These are phyloP conservation scores for Dovyalis caffra DNA, from an alignment of 345 rosid genomes.

Conservation along the genomic window DNA sequence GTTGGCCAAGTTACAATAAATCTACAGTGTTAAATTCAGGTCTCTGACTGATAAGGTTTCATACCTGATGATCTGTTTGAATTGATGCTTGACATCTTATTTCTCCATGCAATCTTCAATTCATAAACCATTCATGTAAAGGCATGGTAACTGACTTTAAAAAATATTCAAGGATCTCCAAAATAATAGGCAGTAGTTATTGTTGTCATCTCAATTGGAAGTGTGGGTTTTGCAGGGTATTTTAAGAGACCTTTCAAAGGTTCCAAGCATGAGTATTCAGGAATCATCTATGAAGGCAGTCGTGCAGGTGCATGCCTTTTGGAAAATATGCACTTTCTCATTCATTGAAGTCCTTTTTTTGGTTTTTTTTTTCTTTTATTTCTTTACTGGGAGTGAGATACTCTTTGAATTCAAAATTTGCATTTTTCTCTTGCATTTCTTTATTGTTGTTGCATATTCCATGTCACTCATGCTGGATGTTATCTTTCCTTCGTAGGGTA, in stretches of 20 bases:
- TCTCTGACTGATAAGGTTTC: not conserved
- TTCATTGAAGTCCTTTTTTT: not conserved
- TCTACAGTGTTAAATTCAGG: not conserved
- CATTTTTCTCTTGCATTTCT: not conserved
- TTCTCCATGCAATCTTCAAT: not conserved
- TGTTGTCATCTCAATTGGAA: not conserved
- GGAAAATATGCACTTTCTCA: not conserved
- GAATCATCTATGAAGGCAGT: conserved; percentile 28
- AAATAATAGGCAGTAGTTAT: too few species aligned
- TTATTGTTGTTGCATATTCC: not conserved
- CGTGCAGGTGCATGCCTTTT: conserved; percentile 26
- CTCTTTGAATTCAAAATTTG: not conserved
- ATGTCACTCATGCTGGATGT: not conserved
- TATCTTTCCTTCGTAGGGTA: conserved; percentile 5
- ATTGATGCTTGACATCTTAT: not conserved
- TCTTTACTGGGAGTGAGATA: not conserved
- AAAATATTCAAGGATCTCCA: not conserved
- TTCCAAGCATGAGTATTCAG: conserved; percentile 13
- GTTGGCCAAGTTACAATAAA: not conserved
- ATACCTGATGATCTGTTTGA: too few species aligned
- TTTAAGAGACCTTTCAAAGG: conserved; percentile 37
- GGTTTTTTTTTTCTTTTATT: not conserved
- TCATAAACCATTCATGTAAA: not conserved
- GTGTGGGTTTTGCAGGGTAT: conserved; percentile 35
- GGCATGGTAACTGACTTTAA: not conserved